A percentile compares a stretch with the other conserved stretches of the same genome.
Conservation (phyloP, 306 rosid genomes). For the Vigna radiata region DNA sequence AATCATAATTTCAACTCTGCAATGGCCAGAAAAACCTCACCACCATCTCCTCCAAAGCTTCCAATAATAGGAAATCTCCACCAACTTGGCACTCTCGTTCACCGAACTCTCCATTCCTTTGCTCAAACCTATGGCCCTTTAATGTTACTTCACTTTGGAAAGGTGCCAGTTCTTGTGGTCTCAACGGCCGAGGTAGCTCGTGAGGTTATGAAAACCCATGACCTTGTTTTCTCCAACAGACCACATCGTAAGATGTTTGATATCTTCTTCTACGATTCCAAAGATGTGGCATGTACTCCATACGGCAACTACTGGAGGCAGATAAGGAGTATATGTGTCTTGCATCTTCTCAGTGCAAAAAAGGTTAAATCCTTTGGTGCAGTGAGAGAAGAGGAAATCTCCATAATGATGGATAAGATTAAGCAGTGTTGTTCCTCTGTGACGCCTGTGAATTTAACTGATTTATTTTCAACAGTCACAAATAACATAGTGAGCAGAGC, state of each 20-base stretch:
- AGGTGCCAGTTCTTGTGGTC: conserved; percentile 10
- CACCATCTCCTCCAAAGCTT: conserved; percentile 2
- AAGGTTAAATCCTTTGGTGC: conserved; percentile 32
- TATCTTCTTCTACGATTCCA: conserved; percentile 23
- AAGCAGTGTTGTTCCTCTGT: background rate
- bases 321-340: conserved; percentile 2
- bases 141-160: conserved; percentile 12
- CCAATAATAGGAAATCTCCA: conserved; percentile 30
- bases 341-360: conserved; percentile 40
- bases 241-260: conserved; percentile 42
- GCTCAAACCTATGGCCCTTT: conserved; percentile 29
- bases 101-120: background rate
- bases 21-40: background rate
- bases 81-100: conserved; percentile 1
- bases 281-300: conserved; percentile 5
- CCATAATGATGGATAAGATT: conserved; percentile 33
- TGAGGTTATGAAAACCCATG: conserved; percentile 27
- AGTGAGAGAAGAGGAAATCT: conserved; percentile 39
- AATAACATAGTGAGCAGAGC: conserved; percentile 26
- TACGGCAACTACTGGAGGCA: conserved; percentile 42
- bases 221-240: conserved; percentile 15
- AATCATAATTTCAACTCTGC: too few relatives aligned
- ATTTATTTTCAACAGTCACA: background rate
- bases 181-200: background rate
- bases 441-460: conserved; percentile 31